Conservation (phyloP, 441 rosid genomes). For the Aleurites moluccanus region DNA sequence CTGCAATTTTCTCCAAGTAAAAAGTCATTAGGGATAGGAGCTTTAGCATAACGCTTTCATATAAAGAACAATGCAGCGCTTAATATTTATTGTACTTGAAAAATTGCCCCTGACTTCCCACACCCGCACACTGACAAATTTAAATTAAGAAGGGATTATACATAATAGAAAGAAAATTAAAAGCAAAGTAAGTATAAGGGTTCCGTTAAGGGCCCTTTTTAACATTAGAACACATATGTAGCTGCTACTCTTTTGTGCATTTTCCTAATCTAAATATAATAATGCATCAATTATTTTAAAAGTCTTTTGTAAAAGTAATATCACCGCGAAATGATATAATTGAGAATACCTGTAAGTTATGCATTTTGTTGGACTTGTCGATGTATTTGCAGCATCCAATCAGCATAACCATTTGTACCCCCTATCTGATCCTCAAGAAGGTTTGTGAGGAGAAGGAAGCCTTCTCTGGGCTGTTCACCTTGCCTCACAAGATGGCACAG, state of each 20-base stretch:
- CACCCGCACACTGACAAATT: not conserved
- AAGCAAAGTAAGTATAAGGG: not conserved
- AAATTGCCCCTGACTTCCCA: not conserved
- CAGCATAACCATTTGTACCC: slow-evolving; percentile 71
- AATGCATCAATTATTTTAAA: not conserved
- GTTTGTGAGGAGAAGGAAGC: slow-evolving; percentile 70
- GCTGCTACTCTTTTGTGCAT: not conserved
- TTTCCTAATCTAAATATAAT: not conserved
- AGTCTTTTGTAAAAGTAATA: not conserved
- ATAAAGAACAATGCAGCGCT: not conserved
- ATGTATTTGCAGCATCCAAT: slow-evolving; percentile 81
- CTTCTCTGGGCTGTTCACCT: slow-evolving; percentile 99
- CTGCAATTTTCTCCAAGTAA: not conserved
- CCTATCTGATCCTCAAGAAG: slow-evolving; percentile 85
- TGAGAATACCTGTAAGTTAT: slow-evolving; percentile 46
- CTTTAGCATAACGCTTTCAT: not conserved
- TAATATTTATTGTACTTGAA: not conserved
- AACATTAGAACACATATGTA: not conserved
- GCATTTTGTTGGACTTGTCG: slow-evolving; percentile 84
- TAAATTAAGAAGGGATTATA: not conserved
- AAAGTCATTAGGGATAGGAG: not conserved
- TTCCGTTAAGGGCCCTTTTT: not conserved
- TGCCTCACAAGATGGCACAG: slow-evolving; percentile 80
- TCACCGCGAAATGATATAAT: slow-evolving; percentile 4
- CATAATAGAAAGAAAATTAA: not conserved